Evolutionary conservation across 2,329 filamentous ascomycete species (phyloP), one percentile per base, ranked within the genome.

Genomic region (Phyllosticta citribraziliensis): DNA sequence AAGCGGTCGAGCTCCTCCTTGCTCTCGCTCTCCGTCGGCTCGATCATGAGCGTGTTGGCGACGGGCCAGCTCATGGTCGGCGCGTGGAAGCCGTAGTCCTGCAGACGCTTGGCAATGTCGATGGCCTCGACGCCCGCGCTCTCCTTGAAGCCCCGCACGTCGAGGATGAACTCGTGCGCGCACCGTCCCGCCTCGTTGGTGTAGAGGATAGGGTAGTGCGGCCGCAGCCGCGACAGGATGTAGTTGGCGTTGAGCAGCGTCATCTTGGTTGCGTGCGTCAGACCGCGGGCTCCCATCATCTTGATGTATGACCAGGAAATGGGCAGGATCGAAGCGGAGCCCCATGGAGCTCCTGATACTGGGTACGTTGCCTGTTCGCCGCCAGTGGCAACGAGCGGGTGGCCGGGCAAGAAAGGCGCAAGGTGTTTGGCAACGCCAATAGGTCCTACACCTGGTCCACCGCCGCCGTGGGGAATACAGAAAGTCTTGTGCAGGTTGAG

Each of bases 401-500:
- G 87, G 19, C 83, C 84, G 4, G 92, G 91, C 14, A 97, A 81
- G 80, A 86, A 91, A 5, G 85, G 84, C 6, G 82, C 77, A 56
- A 97, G 84, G 69, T 95, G 89, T 63, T 85, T 78, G 73, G 92
- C 94, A 60, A 96, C 93, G 71, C 91, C 92, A 66, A 97, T 96
- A 58, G 93, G 93, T 2, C 93, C 93, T 47, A 97, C 90, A 69
- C 93, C 93, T 10, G 93, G 93, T 17, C 93, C 93, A 66, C 93
- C 93, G 65, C 93, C 93, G 60, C 93, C 93, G 75, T 97, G 93
- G 55, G 93, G 93, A 69, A 97, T 97, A 73, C 93, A 97, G 81
- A 97, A 97, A 2, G 93, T 97, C 83, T 97, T 97, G 84, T 97
- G 93, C 52, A 97, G 82, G 76, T 97, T 97, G 63, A 97, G 81